Evolutionary conservation across 2,329 filamentous ascomycete genomes (phyloP), one percentile per base, ranked within the genome.

Genomic region (Aspergillus alliaceus): DNA sequence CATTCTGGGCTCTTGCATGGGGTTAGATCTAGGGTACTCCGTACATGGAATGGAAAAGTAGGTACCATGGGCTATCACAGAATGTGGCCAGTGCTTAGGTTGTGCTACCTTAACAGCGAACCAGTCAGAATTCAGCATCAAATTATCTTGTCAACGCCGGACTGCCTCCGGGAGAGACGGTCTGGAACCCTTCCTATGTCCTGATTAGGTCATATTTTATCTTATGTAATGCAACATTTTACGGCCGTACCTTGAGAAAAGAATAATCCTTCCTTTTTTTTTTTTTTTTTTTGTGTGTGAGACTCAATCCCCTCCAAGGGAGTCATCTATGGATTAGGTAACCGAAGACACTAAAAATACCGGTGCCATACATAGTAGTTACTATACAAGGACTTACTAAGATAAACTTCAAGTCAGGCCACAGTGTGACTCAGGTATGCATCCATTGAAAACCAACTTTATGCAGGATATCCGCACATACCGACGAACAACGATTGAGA

Each of bases 81-180:
- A 56, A 56, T 58, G 56, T 58, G 56, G 56, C 44, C 56, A 49
- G 56, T 52, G 56, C 53, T 52, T 56, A 52, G 49, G 32, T 56
- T 48, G 44, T 56, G 24, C 53, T 27, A 49, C 40, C 27, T 52
- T 22, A 52, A 31, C 56, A 12, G 20, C 5, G 37, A 40, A 40
- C 56, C 56, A 58, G 48, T 39, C 35, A 47, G 47, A 39, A 51
- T 37, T 35, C 48, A 25, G 25, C 1, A 29, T 47, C 44, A 18
- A 29, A n/a, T 46, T 27, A 29, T 18, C 34, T 7, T 44, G 40
- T 46, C 22, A 8, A 31, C 20, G n/a, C 44, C 18, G 22, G 39
- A 14, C 39, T 29, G 39, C 32, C 39, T n/a, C 22, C 9, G 20
- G 37, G 20, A 46, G 29, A 25, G 31, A 54, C 34, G 51, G 51